These are phyloP conservation scores for Klebsormidium nitens DNA, from an alignment of 139 green algal genomes.

Conservation along the genomic window DNA sequence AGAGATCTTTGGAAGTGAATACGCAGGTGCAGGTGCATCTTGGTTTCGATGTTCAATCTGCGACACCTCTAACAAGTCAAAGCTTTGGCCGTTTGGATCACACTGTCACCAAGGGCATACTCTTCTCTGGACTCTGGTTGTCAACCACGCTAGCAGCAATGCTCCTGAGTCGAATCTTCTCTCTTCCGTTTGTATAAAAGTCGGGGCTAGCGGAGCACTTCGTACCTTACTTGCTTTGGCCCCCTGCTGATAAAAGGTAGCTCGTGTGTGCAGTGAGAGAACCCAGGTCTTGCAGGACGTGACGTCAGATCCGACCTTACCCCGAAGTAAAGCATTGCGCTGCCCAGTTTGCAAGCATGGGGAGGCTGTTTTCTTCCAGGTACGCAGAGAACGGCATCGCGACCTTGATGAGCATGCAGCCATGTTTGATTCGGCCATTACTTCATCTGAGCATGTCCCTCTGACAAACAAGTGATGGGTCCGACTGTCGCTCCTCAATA, in stretches of 20 bases:
- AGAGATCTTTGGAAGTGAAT: too few relatives aligned
- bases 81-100: too few relatives aligned
- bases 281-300: constrained; percentile 47
- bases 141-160: not conserved
- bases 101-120: too few relatives aligned
- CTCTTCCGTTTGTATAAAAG: not conserved
- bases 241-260: too few relatives aligned
- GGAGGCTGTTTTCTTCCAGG: constrained; percentile 48
- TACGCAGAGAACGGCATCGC: not conserved
- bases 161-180: not conserved
- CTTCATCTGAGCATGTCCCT: not conserved
- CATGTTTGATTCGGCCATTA: not conserved
- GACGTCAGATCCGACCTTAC: constrained; percentile 41
- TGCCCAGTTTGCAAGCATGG: constrained; percentile 37
- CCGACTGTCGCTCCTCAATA: too few relatives aligned
- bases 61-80: too few relatives aligned
- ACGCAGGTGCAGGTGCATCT: too few relatives aligned
- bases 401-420: not conserved
- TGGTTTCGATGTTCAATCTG: too few relatives aligned
- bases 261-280: constrained; percentile 31
- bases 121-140: too few relatives aligned
- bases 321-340: constrained; percentile 37
- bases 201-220: too few relatives aligned
- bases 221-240: too few relatives aligned
- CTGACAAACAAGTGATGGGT: not conserved